These are phyloP conservation scores for Mortierella alpina DNA, from an alignment of 192 early-diverging fungal species.

Conservation along the genomic window DNA sequence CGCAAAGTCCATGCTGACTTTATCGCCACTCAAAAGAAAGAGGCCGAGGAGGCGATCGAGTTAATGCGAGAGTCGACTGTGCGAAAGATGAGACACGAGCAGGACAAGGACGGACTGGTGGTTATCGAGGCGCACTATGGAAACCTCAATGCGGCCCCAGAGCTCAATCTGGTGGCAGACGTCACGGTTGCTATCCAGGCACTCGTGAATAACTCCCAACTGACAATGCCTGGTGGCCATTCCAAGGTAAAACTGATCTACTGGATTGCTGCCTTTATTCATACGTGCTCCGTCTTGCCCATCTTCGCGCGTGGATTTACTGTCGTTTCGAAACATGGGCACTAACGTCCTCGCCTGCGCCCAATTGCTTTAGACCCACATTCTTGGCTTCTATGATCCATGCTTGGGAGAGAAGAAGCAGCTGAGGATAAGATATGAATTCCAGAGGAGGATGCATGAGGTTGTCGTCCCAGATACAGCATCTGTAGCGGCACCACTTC, in stretches of 20 bases:
- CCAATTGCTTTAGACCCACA: conserved; percentile 65
- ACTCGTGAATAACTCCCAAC: conserved; percentile 85
- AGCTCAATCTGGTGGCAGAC: conserved; percentile 67
- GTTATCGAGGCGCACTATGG: conserved; percentile 92
- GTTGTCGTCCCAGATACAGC: conserved; percentile 81
- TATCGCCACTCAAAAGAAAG: conserved; percentile 73
- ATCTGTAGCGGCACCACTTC: conserved; percentile 85
- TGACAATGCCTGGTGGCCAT: conserved; percentile 87
- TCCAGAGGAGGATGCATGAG: conserved; percentile 83
- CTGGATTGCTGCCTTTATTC: not conserved
- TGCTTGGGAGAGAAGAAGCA: conserved; percentile 89
- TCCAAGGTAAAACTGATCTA: conserved; percentile 74
- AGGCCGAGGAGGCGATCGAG: conserved; percentile 81
- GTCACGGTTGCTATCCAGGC: conserved; percentile 89
- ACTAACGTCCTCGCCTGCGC: no score
- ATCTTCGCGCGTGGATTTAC: no score
- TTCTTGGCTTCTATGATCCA: conserved; percentile 97
- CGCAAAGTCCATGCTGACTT: conserved; percentile 72
- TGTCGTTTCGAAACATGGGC: no score
- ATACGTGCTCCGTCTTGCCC: no score
- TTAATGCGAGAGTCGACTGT: conserved; percentile 76
- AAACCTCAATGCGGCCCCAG: conserved; percentile 63
- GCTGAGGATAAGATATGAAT: conserved; percentile 87
- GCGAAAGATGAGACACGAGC: conserved; percentile 75
- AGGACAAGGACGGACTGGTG: conserved; percentile 78